Base-by-base conservation (phyloP, 2,329 filamentous ascomycete genomes). In the Microcyclosporella mali region DNA sequence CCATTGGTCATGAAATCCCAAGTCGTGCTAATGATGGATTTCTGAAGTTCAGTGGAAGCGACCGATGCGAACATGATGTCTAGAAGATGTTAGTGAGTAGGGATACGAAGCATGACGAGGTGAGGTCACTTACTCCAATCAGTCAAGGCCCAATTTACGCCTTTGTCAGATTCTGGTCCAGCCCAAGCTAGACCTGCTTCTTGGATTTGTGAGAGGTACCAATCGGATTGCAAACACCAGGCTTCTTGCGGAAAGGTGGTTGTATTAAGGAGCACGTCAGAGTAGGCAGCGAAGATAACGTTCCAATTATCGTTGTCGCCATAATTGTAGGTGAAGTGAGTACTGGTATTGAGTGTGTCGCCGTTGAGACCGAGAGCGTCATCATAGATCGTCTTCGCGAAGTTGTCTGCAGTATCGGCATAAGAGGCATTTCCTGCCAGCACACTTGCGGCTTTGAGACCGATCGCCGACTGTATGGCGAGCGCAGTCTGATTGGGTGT, bases 201-300 rank as follows among this genome's bases (percentile, higher is more conserved):
- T 14, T 43, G 19, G 6, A 56, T 43, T 17, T 56, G 49, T 16
- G 39, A 43, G 29, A 52, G 40, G 17, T 56, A 58, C 49, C 52
- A 56, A 4, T 45, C 28, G 3, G 47, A 52, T 38, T 58, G 56
- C 34, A 52, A 11, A 4, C 49, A 43, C 50, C 52, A 59, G 1
- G 54, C 53, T 11, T 47, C 37, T 14, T 42, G 11, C 2, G 54
- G 70, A 41, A 77, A 62, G 12, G 65, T 59, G 33, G 39, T 47
- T 12, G 75, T 60, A 8, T 63, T 58, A 32, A 77, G 57, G 34
- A 73, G 62, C 3, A 62, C 57, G 53, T 76, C 72, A 12, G 68
- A 67, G 55, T 69, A 77, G 3, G 74, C 62, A 16, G 76, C 74
- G 59, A 77, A 77, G 14, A 77, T 62, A 2, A 77, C 66, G 30